Evolutionary conservation across 352 stramenopile species (phyloP), one percentile per base, ranked within the genome.

Genomic region (Phytopythium aichiense): DNA sequence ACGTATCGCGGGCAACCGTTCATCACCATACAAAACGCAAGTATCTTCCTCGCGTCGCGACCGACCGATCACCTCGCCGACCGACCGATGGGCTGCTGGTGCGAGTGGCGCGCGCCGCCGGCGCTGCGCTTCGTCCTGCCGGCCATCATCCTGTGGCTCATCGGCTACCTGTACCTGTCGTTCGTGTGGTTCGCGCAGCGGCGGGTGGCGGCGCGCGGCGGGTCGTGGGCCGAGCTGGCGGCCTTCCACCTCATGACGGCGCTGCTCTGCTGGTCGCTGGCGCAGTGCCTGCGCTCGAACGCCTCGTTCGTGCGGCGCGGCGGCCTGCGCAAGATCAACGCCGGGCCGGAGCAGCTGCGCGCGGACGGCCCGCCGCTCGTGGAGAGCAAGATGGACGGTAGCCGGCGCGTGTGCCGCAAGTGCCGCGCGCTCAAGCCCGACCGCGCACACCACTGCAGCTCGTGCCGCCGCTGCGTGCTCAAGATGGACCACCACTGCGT

Each of bases 401-500:
- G 65, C 30, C 68, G 77, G 9, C 84, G 87, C 40, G 85, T 76
- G 45, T 94, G 87, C 56, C 81, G 83, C 15, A 91, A 91, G 59
- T 95, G 87, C 68, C 75, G 87, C 42, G 70, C 79, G 1, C 66
- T 80, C 30, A 95, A 95, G 65, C 72, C 83, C 4, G 84, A 94
- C 66, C 83, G 87, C 50, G 85, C 83, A 51, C 87, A 95, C 64
- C 87, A 95, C 60, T 95, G 87, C 69, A 91, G 80, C 53, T 77
- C 84, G 15, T 95, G 87, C 51, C 58, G 68, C 48, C 76, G 79
- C 31, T 95, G 87, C 50, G 78, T 95, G 60, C 74, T 90, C 65
- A 94, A 94, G 69, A 94, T 95, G 87, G 87, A 95, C 63, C 87
- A 95, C 66, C 87, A 95, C 63, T 95, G 87, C 69, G 71, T 93